Base-by-base conservation (phyloP, 176 grass and related monocot genomes). In the Stipa capillata region DNA sequence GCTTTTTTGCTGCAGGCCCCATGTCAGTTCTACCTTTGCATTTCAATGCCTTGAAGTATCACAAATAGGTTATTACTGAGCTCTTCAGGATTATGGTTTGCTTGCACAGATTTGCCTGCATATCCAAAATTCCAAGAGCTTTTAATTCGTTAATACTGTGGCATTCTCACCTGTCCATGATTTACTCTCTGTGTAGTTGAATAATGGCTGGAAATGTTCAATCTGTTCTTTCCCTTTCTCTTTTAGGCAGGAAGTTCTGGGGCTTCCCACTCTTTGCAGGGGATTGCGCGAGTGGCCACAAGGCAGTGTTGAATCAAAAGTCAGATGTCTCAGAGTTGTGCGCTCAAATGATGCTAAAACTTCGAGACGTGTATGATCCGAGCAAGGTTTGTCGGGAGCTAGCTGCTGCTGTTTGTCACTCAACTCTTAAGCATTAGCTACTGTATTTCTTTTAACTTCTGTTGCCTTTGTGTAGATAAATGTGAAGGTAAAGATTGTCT, bases 291-390 rank as follows among this genome's bases (percentile, higher is more conserved):
- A 98, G 87, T 65, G 95, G 80, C 32, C 87, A 90, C 47, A 90
- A 27, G 34, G 87, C 85, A 14, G 74, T 86, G 52, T 73, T 88
- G 65, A 86, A 78, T 23, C 89, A 94, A 83, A 94, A 88, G 27
- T 92, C 90, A 36, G 92, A 98, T 81, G 87, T 94, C 13, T 78
- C 83, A n/a, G 92, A 98, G 68, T 76, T 91, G 41, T 94, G 92
- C 76, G 60, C 92, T 10, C 92, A 98, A 50, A 90, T 98, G 92
- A 83, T 83, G 81, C 85, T 67, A 24, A 85, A 80, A 21, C 92
- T 98, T 56, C 77, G 75, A 58, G 73, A 89, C 69, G 74, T 92
- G 9, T 94, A 98, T 74, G 92, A 98, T 74, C 88, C 92, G 2
- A 82, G 55, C 73, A 91, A 89, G 92, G 92, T 97, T 72, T 28